Evolutionary conservation across 208 protist genomes (phyloP), one percentile per base, ranked within the genome.

Genomic region (Acanthamoeba royreba): DNA sequence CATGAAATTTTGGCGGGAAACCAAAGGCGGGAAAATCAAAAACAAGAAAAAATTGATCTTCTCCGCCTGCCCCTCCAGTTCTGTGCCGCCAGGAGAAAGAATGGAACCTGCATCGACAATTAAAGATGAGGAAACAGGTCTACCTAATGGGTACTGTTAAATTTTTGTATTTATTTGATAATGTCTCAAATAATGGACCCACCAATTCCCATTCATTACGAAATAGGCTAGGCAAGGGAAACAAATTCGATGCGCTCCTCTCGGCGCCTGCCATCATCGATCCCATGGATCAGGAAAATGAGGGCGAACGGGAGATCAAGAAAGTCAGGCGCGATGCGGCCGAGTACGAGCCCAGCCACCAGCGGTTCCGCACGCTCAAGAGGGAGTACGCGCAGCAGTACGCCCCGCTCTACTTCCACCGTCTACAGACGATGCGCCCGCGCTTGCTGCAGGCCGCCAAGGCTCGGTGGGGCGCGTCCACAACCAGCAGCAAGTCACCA

Each of bases 341-440:
- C 15, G 35, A 25, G n/a, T 69, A 58, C 15, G 49, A 31, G 9
- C 33, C 53, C 52, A 31, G n/a, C 3, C 49, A 90, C 19, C 83
- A 90, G 3, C 45, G 52, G 9, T 90, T 90, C 47, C 52, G 46
- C 5, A 90, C 53, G 4, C 15, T 47, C 13, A 45, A 3, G 25
- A 90, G 66, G 52, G 52, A 90, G 83, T 66, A 90, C 52, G n/a
- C 46, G 31, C 83, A 90, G 52, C 83, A 90, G 83, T 90, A 90
- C 33, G 83, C 83, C 2, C 53, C 83, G 13, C 83, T 90, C 31
- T 90, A 90, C 83, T 58, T 69, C 28, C 83, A 90, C 11, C 83
- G 83, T n/a, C 83, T 90, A 13, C 83, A 69, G 15, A 22, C 40
- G 46, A 58, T 90, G 83, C 46, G 83, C 43, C 83, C 83, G 17